Percentiles rank a stretch among this genome's conserved stretches.
Evolutionary conservation across 345 rosid species (phyloP).

Genomic region (Geranium rotundifolium): DNA sequence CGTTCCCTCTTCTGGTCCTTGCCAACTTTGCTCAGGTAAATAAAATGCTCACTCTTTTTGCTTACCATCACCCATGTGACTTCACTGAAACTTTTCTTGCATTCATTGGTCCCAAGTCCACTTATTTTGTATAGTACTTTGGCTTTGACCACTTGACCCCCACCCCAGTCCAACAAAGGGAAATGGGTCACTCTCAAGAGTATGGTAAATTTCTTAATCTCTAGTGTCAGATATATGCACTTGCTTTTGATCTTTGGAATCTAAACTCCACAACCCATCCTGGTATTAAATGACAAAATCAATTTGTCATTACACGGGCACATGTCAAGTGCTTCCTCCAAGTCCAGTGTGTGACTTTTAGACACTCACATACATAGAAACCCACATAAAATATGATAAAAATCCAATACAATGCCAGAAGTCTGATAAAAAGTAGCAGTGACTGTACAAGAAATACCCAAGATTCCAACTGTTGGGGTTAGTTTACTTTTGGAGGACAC

Average conservation of each 20-base stretch:
- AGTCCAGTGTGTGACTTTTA: slow-evolving; percentile 21
- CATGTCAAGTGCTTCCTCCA: slow-evolving; percentile 43
- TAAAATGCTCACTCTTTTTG: background rate
- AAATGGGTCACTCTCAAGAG: slow-evolving; percentile 7
- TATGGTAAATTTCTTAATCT: slow-evolving; percentile 1
- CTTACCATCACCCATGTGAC: background rate
- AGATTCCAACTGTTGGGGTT: slow-evolving; percentile 25
- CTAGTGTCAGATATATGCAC: slow-evolving; percentile 9
- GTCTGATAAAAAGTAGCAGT: background rate
- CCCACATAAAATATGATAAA: slow-evolving; percentile 2
- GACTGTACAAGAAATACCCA: slow-evolving; percentile 14
- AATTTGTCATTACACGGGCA: slow-evolving; percentile 26
- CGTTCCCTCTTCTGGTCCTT: slow-evolving; percentile 94
- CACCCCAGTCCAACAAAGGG: background rate
- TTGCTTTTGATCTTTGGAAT: slow-evolving; percentile 33
- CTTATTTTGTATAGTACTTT: background rate
- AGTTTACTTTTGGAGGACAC: slow-evolving; percentile 17
- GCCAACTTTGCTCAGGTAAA: slow-evolving; percentile 98
- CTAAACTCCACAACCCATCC: slow-evolving; percentile 21
- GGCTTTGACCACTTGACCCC: background rate
- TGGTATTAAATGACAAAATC: slow-evolving; percentile 35
- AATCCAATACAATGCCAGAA: slow-evolving; percentile 7
- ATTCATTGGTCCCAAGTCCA: background rate
- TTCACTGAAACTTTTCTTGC: background rate
- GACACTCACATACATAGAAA: slow-evolving; percentile 14